Evolutionary conservation across 1,139 yeast genomes (phyloP).

Genomic region (Diutina scorzettiae): DNA sequence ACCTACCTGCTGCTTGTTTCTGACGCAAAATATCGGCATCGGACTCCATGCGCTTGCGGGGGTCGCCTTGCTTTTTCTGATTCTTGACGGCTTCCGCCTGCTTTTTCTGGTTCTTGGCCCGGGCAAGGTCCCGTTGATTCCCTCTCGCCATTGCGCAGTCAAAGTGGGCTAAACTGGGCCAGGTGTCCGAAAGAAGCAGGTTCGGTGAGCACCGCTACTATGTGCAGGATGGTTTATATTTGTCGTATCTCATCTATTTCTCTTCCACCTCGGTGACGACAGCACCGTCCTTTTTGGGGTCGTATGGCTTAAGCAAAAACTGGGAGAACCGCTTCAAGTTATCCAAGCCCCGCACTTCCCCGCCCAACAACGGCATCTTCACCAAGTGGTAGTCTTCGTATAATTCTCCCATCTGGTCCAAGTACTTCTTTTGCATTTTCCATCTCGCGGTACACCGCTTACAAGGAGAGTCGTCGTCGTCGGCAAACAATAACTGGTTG

Average conservation of each 20-base stretch:
- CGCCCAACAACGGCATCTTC: conserved; percentile 87
- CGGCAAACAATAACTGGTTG: conserved; percentile 84
- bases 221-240: too few species aligned
- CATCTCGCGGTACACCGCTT: conserved; percentile 86
- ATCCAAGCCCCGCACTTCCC: conserved; percentile 85
- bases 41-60: conserved; percentile 67
- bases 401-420: conserved; percentile 87
- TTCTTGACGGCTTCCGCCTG: conserved; percentile 48
- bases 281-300: conserved; percentile 48
- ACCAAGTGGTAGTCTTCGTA: conserved; percentile 93
- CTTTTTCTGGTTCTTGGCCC: conserved; percentile 80
- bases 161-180: too few species aligned
- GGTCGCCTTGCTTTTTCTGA: conserved; percentile 71
- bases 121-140: conserved; percentile 88
- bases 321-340: conserved; percentile 70
- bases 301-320: conserved; percentile 57
- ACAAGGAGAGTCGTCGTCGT: conserved; percentile 55
- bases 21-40: conserved; percentile 84
- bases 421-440: conserved; percentile 91
- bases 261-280: conserved; percentile 59
- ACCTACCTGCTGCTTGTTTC: conserved; percentile 75
- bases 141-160: conserved; percentile 85
- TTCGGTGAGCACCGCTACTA: too few species aligned
- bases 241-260: conserved; percentile 3
- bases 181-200: too few species aligned